Evolutionary conservation across 139 green algal genomes (phyloP), one percentile per base, ranked within the genome.

Genomic region (Zygnema circumcarinatum): DNA sequence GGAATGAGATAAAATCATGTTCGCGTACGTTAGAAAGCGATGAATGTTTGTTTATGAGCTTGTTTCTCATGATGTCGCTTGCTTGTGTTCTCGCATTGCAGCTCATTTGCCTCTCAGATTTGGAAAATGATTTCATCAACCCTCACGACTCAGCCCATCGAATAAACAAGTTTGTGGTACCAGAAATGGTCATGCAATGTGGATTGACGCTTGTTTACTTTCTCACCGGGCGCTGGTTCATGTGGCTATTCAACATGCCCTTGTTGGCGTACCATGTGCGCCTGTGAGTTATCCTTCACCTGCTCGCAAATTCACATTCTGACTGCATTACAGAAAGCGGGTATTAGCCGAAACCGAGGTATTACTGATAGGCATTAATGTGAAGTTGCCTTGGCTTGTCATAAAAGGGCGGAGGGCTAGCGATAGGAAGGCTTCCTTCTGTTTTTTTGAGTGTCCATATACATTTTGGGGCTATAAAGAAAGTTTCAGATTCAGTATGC

Each of bases 101-200:
- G 91, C 89, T 98, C 1, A 94, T 98, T 29, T 93, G 89, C 16
- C 81, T 98, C 0, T 94, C 94, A 2, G 95, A 98, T 73, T 83
- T 98, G 20, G 95, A 98, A 73, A 94, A 94, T 35, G 95, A 98
- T 56, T 95, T 95, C 79, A 94, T 98, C 36, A 98, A 98, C 78
- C 95, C 95, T 0, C 96, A 96, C 76, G 95, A 98, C 75, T 88
- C 95, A 0, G 91, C 93, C 2, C 76, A 53, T 31, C 92, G 87
- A 32, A 84, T 97, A 53, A 98, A 98, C 88, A 81, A 56, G 31
- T 93, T 94, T 53, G 90, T 96, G 85, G 91, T 96, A 22, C 88
- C 88, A 11, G 88, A 92, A 42, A 81, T 79, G 0, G 40, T 68
- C 22, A 33, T 74, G 16, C 90, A 93, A 76, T 41, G 38, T 0